Base-by-base conservation (phyloP, 768 basidiomycete species). In the Leccinellum rugosiceps region DNA sequence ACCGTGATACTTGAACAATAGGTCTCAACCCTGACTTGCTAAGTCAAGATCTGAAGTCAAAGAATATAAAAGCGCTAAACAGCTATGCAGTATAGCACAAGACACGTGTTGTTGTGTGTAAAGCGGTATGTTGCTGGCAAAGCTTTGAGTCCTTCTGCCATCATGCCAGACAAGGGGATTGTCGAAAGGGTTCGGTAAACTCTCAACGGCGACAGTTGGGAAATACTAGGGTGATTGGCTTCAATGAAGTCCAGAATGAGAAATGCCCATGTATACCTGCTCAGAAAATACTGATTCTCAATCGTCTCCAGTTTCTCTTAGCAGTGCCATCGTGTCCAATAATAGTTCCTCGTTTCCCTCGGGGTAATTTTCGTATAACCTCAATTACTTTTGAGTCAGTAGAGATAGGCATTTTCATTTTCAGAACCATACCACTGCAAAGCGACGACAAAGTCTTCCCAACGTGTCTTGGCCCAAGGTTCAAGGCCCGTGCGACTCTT, bases 1-100 rank as follows among this genome's bases (percentile, higher is more conserved):
- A 7, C 83, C 82, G 59, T 84, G 82, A 60, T 83, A 85, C 64
- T 82, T 71, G 76, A 83, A 83, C 15, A 83, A 63, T 47, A 82
- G 56, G 58, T 85, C 82, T 79, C 82, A 83, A 7, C 80, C 81
- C 45, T 68, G 32, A 47, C 81, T 82, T 14, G 80, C 80, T 8
- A 68, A 67, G 53, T 81, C 77, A 17, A 54, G 45, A 25, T 31
- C 48, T 49, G 35, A 34, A 83, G 71, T 30, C 23, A 13, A 48
- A 26, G 14, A 25, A n/a, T n/a, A 21, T 45, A 45, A 45, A 45
- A 26, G 46, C 21, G 23, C 13, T 17, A 47, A 8, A 21, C 25
- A n/a, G 17, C 19, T 4, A 44, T 44, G 43, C 21, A 23, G 11
- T 23, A 15, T 21, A 23, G 11, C 14, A 48, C 62, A 30, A 54